Evolutionary conservation across 768 basidiomycete species (phyloP).

Genomic region (Tephrocybe sp.): DNA sequence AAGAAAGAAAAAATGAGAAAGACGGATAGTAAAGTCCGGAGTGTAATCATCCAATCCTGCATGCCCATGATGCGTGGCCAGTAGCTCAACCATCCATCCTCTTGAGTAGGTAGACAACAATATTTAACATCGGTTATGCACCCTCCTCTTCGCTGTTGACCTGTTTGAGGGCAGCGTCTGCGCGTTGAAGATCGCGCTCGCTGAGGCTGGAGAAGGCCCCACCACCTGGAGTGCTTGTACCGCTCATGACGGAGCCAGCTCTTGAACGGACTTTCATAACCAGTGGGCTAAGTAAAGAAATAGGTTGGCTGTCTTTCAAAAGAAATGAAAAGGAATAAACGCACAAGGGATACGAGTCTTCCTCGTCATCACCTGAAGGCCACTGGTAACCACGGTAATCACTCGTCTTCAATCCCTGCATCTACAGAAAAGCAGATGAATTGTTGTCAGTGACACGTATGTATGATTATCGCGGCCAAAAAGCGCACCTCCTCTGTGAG

Average conservation of each 20-base stretch:
- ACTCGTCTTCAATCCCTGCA: slow-evolving; percentile 85
- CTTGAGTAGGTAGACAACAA: background rate
- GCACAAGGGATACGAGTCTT: slow-evolving; percentile 88
- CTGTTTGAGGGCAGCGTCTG: slow-evolving; percentile 84
- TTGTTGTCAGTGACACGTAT: background rate
- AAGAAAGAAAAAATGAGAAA: background rate
- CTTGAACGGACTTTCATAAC: slow-evolving; percentile 90
- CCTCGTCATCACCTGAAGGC: slow-evolving; percentile 74
- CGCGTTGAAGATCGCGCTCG: slow-evolving; percentile 83
- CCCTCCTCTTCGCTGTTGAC: slow-evolving; percentile 13
- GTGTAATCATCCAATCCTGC: background rate
- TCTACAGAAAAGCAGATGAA: slow-evolving; percentile 42
- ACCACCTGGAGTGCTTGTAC: slow-evolving; percentile 85
- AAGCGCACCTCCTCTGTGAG: slow-evolving; percentile 74
- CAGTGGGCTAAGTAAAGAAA: slow-evolving; percentile 58
- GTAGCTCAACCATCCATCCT: no score
- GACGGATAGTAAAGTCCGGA: background rate
- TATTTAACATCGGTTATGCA: background rate
- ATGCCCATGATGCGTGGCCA: no score
- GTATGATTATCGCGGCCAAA: background rate
- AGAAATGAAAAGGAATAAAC: slow-evolving; percentile 29
- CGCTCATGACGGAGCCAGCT: slow-evolving; percentile 69
- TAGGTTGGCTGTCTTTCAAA: slow-evolving; percentile 9
- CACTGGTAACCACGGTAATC: slow-evolving; percentile 77
- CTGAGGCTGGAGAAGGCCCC: slow-evolving; percentile 76